phyloP scores from a whole-genome alignment of 2,329 filamentous ascomycete species.

The Dactylella cylindrospora region DNA sequence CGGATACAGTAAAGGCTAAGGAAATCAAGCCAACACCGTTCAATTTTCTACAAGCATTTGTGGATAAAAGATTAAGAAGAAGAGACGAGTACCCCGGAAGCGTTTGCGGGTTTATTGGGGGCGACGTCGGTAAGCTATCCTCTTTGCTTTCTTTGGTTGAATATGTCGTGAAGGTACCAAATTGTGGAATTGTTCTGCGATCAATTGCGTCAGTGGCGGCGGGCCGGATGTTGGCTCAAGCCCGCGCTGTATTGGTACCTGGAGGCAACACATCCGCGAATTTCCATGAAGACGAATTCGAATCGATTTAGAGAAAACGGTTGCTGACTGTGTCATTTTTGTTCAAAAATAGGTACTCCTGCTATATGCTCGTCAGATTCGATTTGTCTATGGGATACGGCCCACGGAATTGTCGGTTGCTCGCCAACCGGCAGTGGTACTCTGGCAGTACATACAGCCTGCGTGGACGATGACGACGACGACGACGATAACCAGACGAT shows the following conservation, averaged over 20 bases:
- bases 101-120: constrained; percentile 38
- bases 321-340: constrained; percentile 1
- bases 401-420: constrained; percentile 36
- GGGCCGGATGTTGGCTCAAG: neutral
- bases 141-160: neutral
- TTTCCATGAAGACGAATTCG: too few species aligned
- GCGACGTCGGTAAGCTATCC: constrained; percentile 27
- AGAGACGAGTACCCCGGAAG: constrained; percentile 31
- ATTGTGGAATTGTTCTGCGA: too few species aligned
- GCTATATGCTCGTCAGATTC: constrained; percentile 37
- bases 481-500: constrained; percentile 8
- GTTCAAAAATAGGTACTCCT: constrained; percentile 14
- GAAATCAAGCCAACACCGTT: constrained; percentile 36
- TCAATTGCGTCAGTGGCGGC: constrained; percentile 6
- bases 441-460: constrained; percentile 35
- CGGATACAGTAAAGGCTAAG: neutral
- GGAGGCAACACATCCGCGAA: neutral
- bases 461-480: constrained; percentile 29
- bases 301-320: too few species aligned
- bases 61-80: constrained; percentile 37
- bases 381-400: constrained; percentile 31
- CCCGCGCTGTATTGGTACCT: neutral
- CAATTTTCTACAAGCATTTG: constrained; percentile 34
- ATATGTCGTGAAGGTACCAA: too few species aligned
- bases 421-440: constrained; percentile 13